A percentile compares a stretch with the other conserved stretches of the same genome.
These are phyloP conservation scores for Chrysoporthe puriensis DNA, from an alignment of 2,329 filamentous ascomycete species.

Conservation along the genomic window DNA sequence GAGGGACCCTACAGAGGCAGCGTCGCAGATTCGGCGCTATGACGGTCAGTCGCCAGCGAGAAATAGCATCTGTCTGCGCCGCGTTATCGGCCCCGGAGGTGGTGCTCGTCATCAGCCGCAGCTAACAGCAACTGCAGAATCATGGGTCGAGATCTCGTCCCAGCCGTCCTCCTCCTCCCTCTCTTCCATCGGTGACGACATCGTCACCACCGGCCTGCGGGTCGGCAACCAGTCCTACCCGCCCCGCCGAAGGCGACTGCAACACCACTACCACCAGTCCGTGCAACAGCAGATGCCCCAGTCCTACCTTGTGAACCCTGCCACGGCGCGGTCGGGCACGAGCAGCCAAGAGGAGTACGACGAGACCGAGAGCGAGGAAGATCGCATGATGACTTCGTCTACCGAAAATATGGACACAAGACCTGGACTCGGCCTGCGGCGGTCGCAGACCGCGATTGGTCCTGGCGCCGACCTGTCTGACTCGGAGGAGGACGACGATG, in stretches of 20 bases:
- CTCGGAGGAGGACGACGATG: constrained; percentile 70
- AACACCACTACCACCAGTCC: constrained; percentile 45
- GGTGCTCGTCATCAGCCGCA: constrained; percentile 10
- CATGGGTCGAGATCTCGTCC: constrained; percentile 93
- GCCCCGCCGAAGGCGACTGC: constrained; percentile 60
- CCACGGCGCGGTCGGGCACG: constrained; percentile 47
- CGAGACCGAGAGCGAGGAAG: constrained; percentile 89
- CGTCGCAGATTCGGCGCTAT: constrained; percentile 36
- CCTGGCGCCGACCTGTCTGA: constrained; percentile 42
- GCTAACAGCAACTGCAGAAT: constrained; percentile 66
- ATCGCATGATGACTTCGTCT: constrained; percentile 65
- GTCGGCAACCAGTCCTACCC: constrained; percentile 69
- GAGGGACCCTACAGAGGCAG: constrained; percentile 9
- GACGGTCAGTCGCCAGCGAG: constrained; percentile 38
- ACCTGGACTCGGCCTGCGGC: constrained; percentile 32
- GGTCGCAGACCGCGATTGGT: constrained; percentile 42
- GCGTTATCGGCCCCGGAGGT: background rate
- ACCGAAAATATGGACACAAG: constrained; percentile 52
- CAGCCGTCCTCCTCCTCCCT: constrained; percentile 92
- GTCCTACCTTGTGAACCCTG: constrained; percentile 44
- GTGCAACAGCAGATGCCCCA: constrained; percentile 39
- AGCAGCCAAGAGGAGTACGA: constrained; percentile 96
- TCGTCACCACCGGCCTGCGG: constrained; percentile 84
- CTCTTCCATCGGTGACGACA: constrained; percentile 83
- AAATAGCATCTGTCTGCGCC: constrained; percentile 5